Percentiles rank a stretch among this genome's conserved stretches.
These are phyloP conservation scores for Orychophragmus violaceus DNA, from an alignment of 345 rosid genomes.

Conservation along the genomic window DNA sequence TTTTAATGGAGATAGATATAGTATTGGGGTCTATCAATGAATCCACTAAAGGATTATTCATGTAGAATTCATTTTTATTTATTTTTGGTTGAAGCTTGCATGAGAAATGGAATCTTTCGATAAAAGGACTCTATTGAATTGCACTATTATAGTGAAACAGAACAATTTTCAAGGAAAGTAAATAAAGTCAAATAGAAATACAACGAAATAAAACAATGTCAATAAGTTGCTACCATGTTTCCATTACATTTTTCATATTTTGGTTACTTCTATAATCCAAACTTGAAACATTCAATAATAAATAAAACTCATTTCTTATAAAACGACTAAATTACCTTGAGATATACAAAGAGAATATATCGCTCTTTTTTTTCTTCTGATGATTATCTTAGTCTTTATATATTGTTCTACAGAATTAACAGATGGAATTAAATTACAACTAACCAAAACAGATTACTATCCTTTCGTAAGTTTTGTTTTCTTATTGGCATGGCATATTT, in stretches of 20 bases:
- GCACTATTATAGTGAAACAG: background rate
- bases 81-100: background rate
- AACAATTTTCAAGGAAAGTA: background rate
- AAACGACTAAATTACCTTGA: background rate
- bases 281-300: no score
- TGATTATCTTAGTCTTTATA: background rate
- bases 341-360: background rate
- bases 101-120: constrained; percentile 4
- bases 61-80: background rate
- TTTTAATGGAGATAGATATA: background rate
- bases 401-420: background rate
- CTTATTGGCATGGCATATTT: background rate
- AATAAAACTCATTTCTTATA: no score
- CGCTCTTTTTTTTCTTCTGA: background rate
- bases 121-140: background rate
- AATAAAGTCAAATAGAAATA: background rate
- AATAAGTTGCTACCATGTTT: no score
- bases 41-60: constrained; percentile 17
- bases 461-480: background rate
- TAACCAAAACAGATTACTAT: background rate
- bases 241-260: no score
- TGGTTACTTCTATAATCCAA: no score
- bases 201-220: background rate
- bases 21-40: constrained; percentile 21
- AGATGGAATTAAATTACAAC: background rate